phyloP scores from a whole-genome alignment of 2,329 filamentous ascomycete species.

The Alternaria novae-zelandiae region DNA sequence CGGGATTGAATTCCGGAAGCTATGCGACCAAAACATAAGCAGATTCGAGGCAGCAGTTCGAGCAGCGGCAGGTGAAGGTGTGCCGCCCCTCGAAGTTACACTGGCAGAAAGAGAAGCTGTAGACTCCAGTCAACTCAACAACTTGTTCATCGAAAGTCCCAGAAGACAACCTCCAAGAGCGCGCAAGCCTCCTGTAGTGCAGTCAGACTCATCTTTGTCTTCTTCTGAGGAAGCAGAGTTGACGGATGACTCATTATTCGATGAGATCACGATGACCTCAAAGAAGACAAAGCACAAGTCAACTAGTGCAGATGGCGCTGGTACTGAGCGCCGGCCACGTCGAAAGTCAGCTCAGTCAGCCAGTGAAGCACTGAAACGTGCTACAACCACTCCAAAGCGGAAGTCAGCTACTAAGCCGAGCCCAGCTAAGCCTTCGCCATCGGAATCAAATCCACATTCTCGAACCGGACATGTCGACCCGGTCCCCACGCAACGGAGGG shows the following conservation, averaged over 20 bases:
- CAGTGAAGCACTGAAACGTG: background rate
- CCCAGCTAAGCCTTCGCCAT: background rate
- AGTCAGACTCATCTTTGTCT: conserved; percentile 24
- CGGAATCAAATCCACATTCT: background rate
- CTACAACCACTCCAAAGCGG: background rate
- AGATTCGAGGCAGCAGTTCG: conserved; percentile 17
- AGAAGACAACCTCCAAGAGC: background rate
- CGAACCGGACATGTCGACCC: background rate
- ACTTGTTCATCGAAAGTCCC: background rate
- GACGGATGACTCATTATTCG: conserved; percentile 12
- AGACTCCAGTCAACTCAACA: conserved; percentile 15
- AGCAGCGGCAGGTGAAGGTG: background rate
- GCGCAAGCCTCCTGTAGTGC: conserved; percentile 21
- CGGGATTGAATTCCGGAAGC: background rate
- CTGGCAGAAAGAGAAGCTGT: background rate
- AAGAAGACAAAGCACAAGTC: conserved; percentile 1
- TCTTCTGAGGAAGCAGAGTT: background rate
- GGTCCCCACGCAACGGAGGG: background rate
- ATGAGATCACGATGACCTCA: background rate
- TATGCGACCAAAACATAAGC: conserved; percentile 19
- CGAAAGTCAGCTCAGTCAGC: background rate
- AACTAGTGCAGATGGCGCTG: background rate
- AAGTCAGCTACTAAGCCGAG: background rate
- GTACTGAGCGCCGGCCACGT: background rate
- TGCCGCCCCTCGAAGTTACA: background rate